Evolutionary conservation across 1,139 yeast genomes (phyloP).

Genomic region (Sugiyamaella castrensis): DNA sequence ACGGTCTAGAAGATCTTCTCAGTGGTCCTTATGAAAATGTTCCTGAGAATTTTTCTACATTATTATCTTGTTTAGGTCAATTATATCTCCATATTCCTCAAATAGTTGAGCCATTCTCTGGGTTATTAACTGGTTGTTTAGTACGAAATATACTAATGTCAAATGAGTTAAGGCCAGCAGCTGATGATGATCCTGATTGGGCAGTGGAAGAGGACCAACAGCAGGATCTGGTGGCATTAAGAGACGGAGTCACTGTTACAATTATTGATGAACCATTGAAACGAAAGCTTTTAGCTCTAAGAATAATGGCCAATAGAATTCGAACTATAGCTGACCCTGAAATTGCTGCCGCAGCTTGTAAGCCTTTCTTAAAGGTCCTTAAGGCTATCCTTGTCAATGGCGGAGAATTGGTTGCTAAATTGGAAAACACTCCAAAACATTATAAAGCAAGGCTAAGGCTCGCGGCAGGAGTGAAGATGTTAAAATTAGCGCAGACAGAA

Average conservation of each 20-base stretch:
- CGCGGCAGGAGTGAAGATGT: conserved; percentile 61
- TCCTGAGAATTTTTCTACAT: conserved; percentile 46
- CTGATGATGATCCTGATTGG: conserved; percentile 28
- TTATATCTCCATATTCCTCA: conserved; percentile 52
- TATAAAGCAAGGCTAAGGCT: conserved; percentile 63
- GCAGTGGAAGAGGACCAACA: conserved; percentile 30
- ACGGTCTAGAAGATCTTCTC: conserved; percentile 32
- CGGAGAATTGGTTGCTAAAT: conserved; percentile 68
- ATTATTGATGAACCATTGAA: conserved; percentile 39
- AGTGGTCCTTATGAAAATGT: conserved; percentile 42
- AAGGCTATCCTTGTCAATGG: conserved; percentile 67
- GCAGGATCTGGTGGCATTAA: conserved; percentile 7
- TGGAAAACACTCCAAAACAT: conserved; percentile 54
- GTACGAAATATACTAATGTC: conserved; percentile 59
- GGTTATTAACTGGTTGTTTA: conserved; percentile 57
- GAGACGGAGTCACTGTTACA: conserved; percentile 40
- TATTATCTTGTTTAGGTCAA: conserved; percentile 61
- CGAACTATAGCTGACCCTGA: conserved; percentile 44
- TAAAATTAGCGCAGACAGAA: conserved; percentile 62
- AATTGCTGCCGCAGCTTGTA: conserved; percentile 44
- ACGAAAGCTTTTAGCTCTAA: conserved; percentile 47
- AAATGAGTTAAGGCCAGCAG: conserved; percentile 36
- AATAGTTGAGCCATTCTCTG: conserved; percentile 51
- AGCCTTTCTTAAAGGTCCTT: conserved; percentile 60
- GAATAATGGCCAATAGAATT: conserved; percentile 62